Evolutionary conservation across 192 early-diverging fungal species (phyloP).

Genomic region (Dissophora globulifera): DNA sequence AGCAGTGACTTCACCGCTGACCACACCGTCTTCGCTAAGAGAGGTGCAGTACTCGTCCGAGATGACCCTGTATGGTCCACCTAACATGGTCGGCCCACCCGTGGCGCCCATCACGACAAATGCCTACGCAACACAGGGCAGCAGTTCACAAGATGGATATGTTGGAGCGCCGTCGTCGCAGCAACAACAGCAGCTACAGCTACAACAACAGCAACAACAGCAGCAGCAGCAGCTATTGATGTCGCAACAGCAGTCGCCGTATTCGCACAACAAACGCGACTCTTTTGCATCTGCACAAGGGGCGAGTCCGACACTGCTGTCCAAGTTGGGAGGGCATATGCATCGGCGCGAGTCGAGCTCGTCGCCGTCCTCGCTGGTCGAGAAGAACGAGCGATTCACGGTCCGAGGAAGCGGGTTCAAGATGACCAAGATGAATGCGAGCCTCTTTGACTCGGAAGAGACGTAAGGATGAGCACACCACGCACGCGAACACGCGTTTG

Average conservation of each 20-base stretch:
- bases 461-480: constrained; percentile 16
- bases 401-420: constrained; percentile 42
- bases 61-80: constrained; percentile 5
- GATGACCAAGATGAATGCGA: constrained; percentile 37
- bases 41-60: constrained; percentile 34
- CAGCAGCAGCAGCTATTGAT: not conserved
- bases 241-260: not conserved
- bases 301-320: constrained; percentile 23
- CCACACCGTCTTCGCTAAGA: constrained; percentile 39
- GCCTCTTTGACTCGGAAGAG: constrained; percentile 47
- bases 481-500: not conserved
- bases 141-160: constrained; percentile 13
- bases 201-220: not conserved
- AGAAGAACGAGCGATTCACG: constrained; percentile 27
- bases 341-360: constrained; percentile 42
- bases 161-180: no score
- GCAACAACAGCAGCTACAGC: no score
- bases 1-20: constrained; percentile 30
- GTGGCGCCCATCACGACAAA: not conserved
- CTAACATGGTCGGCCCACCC: not conserved
- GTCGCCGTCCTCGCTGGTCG: constrained; percentile 18
- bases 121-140: constrained; percentile 14
- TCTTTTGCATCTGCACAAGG: constrained; percentile 34
- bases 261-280: constrained; percentile 35
- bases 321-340: constrained; percentile 13